phyloP scores from a whole-genome alignment of 345 rosid species.

The Syzygium jambos region DNA sequence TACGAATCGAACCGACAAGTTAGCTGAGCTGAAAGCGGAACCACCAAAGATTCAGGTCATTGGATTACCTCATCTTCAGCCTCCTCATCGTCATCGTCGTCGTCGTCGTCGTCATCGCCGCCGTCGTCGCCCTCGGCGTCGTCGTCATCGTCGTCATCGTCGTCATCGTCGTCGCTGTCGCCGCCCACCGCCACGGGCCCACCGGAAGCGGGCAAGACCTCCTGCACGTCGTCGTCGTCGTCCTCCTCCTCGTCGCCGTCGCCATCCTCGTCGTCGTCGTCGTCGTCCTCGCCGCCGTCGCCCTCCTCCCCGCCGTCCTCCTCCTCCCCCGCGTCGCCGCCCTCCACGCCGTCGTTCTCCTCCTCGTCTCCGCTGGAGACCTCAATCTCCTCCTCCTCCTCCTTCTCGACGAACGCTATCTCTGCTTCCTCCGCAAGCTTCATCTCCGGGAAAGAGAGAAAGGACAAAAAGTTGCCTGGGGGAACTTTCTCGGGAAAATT shows the following conservation, averaged over 20 bases:
- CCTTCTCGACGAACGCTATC: not conserved
- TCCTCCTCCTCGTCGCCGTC: constrained; percentile 1
- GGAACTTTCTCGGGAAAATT: not conserved
- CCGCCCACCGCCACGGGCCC: constrained; percentile 3
- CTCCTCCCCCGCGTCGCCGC: not conserved
- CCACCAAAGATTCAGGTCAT: not conserved
- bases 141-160: constrained; percentile 1
- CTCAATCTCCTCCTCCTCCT: not conserved
- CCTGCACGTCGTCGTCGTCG: constrained; percentile 17
- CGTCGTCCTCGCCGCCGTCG: not conserved
- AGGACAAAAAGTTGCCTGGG: not conserved
- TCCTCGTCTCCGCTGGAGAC: constrained; percentile 3
- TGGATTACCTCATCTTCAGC: constrained; percentile 6
- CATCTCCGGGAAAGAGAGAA: not conserved
- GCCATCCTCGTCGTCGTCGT: not conserved
- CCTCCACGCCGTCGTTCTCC: constrained; percentile 3
- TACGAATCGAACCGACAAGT: not conserved
- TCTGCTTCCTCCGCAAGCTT: constrained; percentile 4
- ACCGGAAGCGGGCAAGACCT: constrained; percentile 7
- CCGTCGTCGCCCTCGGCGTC: constrained; percentile 9
- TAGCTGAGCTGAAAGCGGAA: not conserved
- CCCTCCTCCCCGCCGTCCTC: constrained; percentile 1
- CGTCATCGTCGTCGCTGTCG: constrained; percentile 4
- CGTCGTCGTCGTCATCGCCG: constrained; percentile 7
- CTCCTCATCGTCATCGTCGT: constrained; percentile 9